Evolutionary conservation across 768 basidiomycete genomes (phyloP), one percentile per base, ranked within the genome.

Genomic region (Podaxis sp.): DNA sequence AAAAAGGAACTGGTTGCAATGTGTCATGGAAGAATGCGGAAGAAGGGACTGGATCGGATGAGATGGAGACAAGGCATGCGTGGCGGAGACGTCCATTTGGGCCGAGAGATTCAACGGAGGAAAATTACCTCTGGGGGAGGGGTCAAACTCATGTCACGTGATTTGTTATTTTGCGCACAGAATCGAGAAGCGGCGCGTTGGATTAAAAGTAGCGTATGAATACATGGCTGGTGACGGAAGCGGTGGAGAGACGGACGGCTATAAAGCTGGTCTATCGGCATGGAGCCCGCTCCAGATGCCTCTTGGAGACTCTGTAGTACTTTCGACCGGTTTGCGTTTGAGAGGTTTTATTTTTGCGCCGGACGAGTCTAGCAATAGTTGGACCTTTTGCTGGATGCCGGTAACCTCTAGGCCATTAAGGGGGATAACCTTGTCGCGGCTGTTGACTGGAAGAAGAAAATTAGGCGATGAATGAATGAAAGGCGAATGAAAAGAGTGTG

Each of bases 261-360:
- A 84, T 61, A 83, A 74, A 10, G 66, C 57, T 16, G 89, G 87
- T 59, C 87, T 82, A 67, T 86, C 83, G 64, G 89, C 89, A 66
- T 95, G 93, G 63, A 95, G 74, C 18, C 93, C 91, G 70, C 88
- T 90, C 93, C 92, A 95, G 64, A 95, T 91, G 56, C 93, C 93
- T 71, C 93, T 86, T 9, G 90, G 80, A 16, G 91, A 82, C 75
- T 91, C 90, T 53, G 88, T 86, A 28, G 82, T 84, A 68, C 89
- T 91, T 77, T 91, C 86, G 28, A 96, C 88, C 16, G 82, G 79
- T 61, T 84, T 80, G 65, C 88, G 82, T 71, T 93, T 93, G 68
- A 95, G 75, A 13, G 87, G 79, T 70, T 86, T 87, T 60, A 95
- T 93, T 74, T 92, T 91, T 48, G 88, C 84, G 23, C 94, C 94